phyloP scores from a whole-genome alignment of 228 moss, liverwort and hornwort species.

The Sphagnum magellanicum region DNA sequence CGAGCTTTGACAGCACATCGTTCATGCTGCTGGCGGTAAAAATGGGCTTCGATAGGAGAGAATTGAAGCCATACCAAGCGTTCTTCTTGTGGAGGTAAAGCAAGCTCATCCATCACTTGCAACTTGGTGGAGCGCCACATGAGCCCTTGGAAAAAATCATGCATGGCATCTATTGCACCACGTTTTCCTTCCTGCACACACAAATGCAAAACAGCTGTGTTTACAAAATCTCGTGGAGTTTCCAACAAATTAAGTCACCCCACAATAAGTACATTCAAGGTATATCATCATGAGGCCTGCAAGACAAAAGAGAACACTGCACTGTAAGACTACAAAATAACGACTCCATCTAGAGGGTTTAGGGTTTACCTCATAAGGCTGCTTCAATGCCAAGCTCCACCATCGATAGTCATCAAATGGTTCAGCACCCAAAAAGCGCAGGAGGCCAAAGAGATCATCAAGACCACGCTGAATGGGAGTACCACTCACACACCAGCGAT shows the following conservation, averaged over 20 bases:
- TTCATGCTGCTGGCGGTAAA: constrained; percentile 89
- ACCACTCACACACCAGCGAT: constrained; percentile 96
- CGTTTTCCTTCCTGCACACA: constrained; percentile 67
- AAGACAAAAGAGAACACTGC: too few species aligned
- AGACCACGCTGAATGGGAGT: constrained; percentile 96
- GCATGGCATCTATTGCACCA: constrained; percentile 59
- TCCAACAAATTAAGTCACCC: too few species aligned
- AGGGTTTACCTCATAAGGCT: constrained; percentile 76
- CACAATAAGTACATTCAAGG: too few species aligned
- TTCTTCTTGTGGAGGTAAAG: constrained; percentile 81
- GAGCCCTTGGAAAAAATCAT: constrained; percentile 66
- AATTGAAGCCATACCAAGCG: constrained; percentile 68
- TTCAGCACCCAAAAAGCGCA: constrained; percentile 74
- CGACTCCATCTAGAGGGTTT: too few species aligned
- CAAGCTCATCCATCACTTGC: constrained; percentile 79
- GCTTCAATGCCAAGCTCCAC: constrained; percentile 73
- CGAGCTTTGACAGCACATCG: constrained; percentile 81
- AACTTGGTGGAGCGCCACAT: constrained; percentile 98
- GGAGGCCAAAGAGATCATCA: constrained; percentile 86
- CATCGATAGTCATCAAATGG: constrained; percentile 70
- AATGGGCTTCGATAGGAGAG: constrained; percentile 88
- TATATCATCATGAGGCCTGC: too few species aligned
- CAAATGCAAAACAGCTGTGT: background rate
- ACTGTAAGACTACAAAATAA: too few species aligned
- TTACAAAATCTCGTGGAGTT: too few species aligned